Percentiles rank a stretch among this genome's conserved stretches.
These are phyloP conservation scores for Fragaria ananassa DNA, from an alignment of 306 rosid species.

Conservation along the genomic window DNA sequence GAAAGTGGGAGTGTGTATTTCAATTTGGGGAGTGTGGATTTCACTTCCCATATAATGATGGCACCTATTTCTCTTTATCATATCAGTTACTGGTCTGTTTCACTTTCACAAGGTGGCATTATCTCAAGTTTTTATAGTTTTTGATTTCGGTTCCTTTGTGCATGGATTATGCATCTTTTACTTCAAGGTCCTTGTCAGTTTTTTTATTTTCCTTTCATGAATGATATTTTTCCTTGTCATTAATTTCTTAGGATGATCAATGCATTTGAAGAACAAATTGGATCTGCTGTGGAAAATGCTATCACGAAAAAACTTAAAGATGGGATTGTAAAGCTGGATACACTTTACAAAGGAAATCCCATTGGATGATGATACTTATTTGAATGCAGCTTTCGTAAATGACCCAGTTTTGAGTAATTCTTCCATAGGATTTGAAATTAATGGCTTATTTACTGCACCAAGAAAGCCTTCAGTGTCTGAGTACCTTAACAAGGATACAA, in stretches of 20 bases:
- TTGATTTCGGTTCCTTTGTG: constrained; percentile 1
- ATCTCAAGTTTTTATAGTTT: not conserved
- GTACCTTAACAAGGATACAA: constrained; percentile 30
- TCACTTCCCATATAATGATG: not conserved
- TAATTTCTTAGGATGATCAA: constrained; percentile 57
- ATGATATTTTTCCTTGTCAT: constrained; percentile 22
- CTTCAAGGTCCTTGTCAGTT: not conserved
- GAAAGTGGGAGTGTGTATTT: too few relatives aligned
- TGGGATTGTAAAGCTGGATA: constrained; percentile 69
- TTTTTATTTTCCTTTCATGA: constrained; percentile 14
- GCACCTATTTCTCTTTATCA: not conserved
- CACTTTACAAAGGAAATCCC: constrained; percentile 76
- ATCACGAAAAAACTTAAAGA: constrained; percentile 60
- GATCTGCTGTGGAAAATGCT: constrained; percentile 61
- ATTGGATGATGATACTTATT: constrained; percentile 57
- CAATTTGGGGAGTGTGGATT: too few relatives aligned
- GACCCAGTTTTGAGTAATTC: constrained; percentile 60
- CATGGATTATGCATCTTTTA: not conserved
- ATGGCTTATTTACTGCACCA: constrained; percentile 60
- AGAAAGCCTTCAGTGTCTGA: constrained; percentile 26
- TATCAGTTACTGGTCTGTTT: not conserved
- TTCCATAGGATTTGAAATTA: constrained; percentile 69
- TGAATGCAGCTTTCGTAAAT: constrained; percentile 67
- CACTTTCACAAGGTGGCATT: not conserved
- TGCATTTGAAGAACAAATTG: constrained; percentile 80